phyloP scores from a whole-genome alignment of 495 filamentous ascomycete species.

The Pyrenula aspistea region DNA sequence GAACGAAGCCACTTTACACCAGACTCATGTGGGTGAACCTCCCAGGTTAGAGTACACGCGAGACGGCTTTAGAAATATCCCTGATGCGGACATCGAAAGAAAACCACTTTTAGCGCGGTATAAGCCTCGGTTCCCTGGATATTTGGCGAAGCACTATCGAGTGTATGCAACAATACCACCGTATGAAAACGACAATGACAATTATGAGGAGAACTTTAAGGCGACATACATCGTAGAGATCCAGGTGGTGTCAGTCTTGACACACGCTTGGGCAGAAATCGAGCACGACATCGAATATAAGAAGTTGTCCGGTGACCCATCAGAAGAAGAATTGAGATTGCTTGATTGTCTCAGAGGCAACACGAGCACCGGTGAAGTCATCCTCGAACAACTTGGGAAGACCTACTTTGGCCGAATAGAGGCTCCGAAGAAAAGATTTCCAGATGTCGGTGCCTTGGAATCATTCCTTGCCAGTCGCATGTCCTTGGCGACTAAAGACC shows the following conservation, averaged over 20 bases:
- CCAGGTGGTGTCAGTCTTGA: conserved; percentile 13
- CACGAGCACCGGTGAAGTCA: background rate
- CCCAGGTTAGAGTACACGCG: too few species aligned
- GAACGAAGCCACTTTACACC: background rate
- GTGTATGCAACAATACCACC: conserved; percentile 3
- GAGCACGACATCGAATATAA: conserved; percentile 18
- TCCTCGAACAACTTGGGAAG: background rate
- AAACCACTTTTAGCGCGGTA: background rate
- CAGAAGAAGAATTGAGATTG: background rate
- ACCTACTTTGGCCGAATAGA: background rate
- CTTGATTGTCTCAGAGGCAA: background rate
- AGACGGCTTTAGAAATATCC: background rate
- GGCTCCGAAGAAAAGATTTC: background rate
- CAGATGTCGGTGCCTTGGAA: background rate
- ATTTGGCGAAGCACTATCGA: conserved; percentile 12
- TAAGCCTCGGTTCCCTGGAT: conserved; percentile 8
- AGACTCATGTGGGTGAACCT: background rate
- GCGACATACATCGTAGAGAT: conserved; percentile 10
- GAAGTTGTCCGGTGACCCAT: background rate
- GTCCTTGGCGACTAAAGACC: background rate
- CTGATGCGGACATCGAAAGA: background rate
- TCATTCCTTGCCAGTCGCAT: background rate
- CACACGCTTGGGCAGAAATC: conserved; percentile 13
- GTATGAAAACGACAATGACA: background rate
- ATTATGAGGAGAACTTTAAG: background rate